Conservation (phyloP, 108 stramenopile species). For the Pseudonitzschia multistriata region DNA sequence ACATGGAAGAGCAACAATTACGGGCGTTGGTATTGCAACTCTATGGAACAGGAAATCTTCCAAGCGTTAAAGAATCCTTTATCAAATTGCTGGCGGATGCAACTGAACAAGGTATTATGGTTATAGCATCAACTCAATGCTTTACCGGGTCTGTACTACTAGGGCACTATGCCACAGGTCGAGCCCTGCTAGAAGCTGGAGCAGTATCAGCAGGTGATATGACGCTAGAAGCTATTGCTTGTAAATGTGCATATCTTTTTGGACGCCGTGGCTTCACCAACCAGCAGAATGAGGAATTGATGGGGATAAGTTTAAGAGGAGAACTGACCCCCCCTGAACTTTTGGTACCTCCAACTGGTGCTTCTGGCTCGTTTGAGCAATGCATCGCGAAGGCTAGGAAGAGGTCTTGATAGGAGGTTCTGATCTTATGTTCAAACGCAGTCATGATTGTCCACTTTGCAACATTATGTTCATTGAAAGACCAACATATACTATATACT, state of each 20-base stretch:
- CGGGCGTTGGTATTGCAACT: slow-evolving; percentile 89
- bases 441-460: no score
- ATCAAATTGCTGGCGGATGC: slow-evolving; percentile 70
- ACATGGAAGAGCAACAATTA: slow-evolving; percentile 31
- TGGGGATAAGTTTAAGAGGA: slow-evolving; percentile 72
- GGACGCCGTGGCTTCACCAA: slow-evolving; percentile 62
- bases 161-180: slow-evolving; percentile 91
- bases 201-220: slow-evolving; percentile 92
- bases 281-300: slow-evolving; percentile 60
- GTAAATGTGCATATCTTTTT: slow-evolving; percentile 91
- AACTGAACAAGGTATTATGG: slow-evolving; percentile 67
- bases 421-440: background rate
- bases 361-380: slow-evolving; percentile 62
- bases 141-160: slow-evolving; percentile 82
- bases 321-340: slow-evolving; percentile 68
- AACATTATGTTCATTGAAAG: no score
- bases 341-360: slow-evolving; percentile 64
- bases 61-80: slow-evolving; percentile 72
- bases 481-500: no score
- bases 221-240: slow-evolving; percentile 91
- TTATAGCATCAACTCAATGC: slow-evolving; percentile 95
- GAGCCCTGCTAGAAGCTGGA: slow-evolving; percentile 70
- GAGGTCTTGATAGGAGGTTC: background rate
- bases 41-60: slow-evolving; percentile 96
- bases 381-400: slow-evolving; percentile 24